Conservation (phyloP, 768 basidiomycete species). For the Naematelia encephala region DNA sequence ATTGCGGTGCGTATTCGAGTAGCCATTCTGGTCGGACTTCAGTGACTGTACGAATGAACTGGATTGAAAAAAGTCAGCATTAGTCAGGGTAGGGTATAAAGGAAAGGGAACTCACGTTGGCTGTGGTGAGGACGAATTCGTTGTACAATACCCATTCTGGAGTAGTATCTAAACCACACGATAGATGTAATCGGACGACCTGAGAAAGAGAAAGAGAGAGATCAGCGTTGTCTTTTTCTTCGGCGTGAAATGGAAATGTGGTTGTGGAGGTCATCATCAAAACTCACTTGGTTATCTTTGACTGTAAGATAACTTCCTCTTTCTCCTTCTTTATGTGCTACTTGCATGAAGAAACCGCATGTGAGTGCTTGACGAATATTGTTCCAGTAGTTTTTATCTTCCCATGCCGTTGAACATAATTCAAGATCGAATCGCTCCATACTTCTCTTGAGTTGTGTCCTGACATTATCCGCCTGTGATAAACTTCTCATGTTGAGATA, state of each 20-base stretch:
- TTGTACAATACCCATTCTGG: constrained; percentile 93
- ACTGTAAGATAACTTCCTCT: constrained; percentile 81
- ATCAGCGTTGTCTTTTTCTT: background rate
- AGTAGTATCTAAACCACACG: constrained; percentile 77
- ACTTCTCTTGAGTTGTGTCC: constrained; percentile 75
- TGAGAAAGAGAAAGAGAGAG: constrained; percentile 23
- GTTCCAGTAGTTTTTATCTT: constrained; percentile 67
- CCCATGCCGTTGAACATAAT: constrained; percentile 61
- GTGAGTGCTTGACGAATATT: constrained; percentile 80
- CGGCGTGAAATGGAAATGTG: constrained; percentile 8
- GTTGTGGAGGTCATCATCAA: constrained; percentile 10
- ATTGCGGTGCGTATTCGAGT: constrained; percentile 61
- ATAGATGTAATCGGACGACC: constrained; percentile 76
- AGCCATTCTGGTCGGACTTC: constrained; percentile 84
- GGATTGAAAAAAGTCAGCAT: background rate
- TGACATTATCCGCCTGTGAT: constrained; percentile 87
- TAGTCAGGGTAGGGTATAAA: too few relatives aligned
- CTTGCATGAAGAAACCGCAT: constrained; percentile 97
- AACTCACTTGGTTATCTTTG: constrained; percentile 83
- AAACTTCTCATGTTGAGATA: constrained; percentile 80
- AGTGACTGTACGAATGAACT: constrained; percentile 86
- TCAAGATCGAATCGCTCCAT: constrained; percentile 90
- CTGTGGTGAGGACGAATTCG: constrained; percentile 88
- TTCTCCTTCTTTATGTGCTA: constrained; percentile 90
- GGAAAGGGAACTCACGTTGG: constrained; percentile 47